Evolutionary conservation across 139 green algal genomes (phyloP), one percentile per base, ranked within the genome.

Genomic region (Asterochloris erici): DNA sequence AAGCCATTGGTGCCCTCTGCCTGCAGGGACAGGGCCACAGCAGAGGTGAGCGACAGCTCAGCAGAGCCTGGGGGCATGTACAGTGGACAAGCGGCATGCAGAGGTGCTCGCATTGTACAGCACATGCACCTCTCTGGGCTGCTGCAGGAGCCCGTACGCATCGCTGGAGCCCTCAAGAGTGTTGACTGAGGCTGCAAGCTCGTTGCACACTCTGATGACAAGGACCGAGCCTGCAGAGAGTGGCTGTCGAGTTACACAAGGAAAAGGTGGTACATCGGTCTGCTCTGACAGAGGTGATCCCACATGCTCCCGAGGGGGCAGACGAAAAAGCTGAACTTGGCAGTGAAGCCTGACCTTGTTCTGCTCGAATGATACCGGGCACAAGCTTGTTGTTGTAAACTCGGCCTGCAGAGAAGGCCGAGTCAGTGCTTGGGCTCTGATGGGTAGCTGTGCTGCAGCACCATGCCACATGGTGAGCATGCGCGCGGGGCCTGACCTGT

Each of bases 271-370:
- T 77, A 60, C 21, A 60, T 16, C n/a, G n/a, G 24, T 77, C 10
- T 29, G 15, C 2, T 12, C 9, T 47, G 1, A 28, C 63, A 26
- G 10, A 10, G 17, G 66, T 24, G 26, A 76, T 38, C 2, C 1
- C 23, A 76, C 14, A 15, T 38, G 70, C 24, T 19, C 19, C 38
- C 38, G 6, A n/a, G n/a, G 38, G 38, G 38, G 38, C 38, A 54
- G 38, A 6, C 1, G 70, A 19, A 61, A 1, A 71, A 14, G 15
- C 16, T 70, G 64, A 70, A 16, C 64, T 70, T 70, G 66, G 21
- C 17, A 24, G 66, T 60, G 24, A 1, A 77, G 63, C 71, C 71
- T 77, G 24, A 85, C 82, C 82, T 81, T 85, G 82, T 24, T 28
- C 21, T 0, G 68, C 47, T 54, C 75, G 74, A 13, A 82, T 29